Evolutionary conservation across 1,284 basidiomycete species (phyloP).

Genomic region (Tetrapyrgos nigripes): DNA sequence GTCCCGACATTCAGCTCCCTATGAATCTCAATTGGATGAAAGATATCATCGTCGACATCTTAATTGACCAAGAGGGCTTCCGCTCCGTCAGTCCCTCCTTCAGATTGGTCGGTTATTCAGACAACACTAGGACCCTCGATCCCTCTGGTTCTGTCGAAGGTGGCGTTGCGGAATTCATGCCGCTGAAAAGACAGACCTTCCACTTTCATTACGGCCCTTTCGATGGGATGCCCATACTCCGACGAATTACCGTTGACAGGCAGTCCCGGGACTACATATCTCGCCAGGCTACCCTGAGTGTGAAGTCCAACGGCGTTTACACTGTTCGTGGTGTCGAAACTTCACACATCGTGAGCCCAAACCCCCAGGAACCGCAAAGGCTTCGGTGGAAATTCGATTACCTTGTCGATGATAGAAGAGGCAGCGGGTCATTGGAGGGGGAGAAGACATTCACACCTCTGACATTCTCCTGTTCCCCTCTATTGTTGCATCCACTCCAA

Average conservation of each 20-base stretch:
- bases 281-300: constrained; percentile 67
- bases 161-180: constrained; percentile 68
- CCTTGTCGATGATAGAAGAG: constrained; percentile 66
- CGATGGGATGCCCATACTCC: constrained; percentile 70
- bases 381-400: constrained; percentile 82
- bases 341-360: constrained; percentile 23
- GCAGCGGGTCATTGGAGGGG: constrained; percentile 50
- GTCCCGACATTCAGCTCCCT: constrained; percentile 36
- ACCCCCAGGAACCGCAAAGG: constrained; percentile 39
- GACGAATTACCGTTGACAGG: constrained; percentile 67
- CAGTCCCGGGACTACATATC: constrained; percentile 75
- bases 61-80: constrained; percentile 84
- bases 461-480: constrained; percentile 75
- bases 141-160: constrained; percentile 30
- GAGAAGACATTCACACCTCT: constrained; percentile 77
- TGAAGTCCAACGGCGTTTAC: constrained; percentile 78
- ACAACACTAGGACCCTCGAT: constrained; percentile 37
- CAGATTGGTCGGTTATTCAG: constrained; percentile 58
- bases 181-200: constrained; percentile 60
- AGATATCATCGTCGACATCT: constrained; percentile 61
- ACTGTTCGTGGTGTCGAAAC: constrained; percentile 69
- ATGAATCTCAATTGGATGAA: constrained; percentile 57
- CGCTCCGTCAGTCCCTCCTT: constrained; percentile 65
- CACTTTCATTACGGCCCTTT: constrained; percentile 75
- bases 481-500: constrained; percentile 65